Evolutionary conservation across 2,329 filamentous ascomycete species (phyloP).

Genomic region (Fusarium buharicum): DNA sequence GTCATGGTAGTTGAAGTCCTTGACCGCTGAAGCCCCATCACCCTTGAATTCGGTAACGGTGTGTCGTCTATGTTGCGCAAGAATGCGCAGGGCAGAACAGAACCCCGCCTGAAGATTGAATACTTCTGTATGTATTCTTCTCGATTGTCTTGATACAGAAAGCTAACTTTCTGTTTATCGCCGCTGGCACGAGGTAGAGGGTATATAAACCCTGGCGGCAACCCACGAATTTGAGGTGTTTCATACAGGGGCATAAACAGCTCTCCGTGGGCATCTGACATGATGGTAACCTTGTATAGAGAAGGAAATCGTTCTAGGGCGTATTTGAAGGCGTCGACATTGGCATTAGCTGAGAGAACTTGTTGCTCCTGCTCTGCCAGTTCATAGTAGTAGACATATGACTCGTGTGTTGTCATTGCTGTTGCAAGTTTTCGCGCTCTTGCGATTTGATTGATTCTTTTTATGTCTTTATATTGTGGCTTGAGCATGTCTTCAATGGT

Average conservation of each 20-base stretch:
- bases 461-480: neutral
- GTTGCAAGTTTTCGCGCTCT: neutral
- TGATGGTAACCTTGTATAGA: conserved; percentile 53
- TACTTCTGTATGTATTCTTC: conserved; percentile 14
- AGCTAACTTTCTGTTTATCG: rapidly evolving
- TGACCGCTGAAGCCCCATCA: too few species aligned
- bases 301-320: conserved; percentile 50
- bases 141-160: conserved; percentile 9
- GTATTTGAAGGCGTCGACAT: conserved; percentile 49
- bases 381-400: conserved; percentile 47
- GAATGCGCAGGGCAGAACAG: conserved; percentile 40
- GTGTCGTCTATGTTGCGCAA: conserved; percentile 38
- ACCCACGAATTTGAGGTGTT: conserved; percentile 55
- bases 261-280: conserved; percentile 53
- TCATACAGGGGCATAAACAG: conserved; percentile 52
- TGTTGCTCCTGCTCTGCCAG: conserved; percentile 49
- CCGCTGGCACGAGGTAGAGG: conserved; percentile 43
- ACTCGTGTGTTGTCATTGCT: neutral
- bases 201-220: conserved; percentile 54
- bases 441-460: neutral
- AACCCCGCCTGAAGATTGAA: conserved; percentile 45
- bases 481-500: too few species aligned
- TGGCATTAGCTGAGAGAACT: conserved; percentile 42
- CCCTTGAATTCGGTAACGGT: conserved; percentile 40
- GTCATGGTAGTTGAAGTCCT: too few species aligned